phyloP scores from a whole-genome alignment of 2,329 filamentous ascomycete species.

The Zelopaecilomyces penicillatus region DNA sequence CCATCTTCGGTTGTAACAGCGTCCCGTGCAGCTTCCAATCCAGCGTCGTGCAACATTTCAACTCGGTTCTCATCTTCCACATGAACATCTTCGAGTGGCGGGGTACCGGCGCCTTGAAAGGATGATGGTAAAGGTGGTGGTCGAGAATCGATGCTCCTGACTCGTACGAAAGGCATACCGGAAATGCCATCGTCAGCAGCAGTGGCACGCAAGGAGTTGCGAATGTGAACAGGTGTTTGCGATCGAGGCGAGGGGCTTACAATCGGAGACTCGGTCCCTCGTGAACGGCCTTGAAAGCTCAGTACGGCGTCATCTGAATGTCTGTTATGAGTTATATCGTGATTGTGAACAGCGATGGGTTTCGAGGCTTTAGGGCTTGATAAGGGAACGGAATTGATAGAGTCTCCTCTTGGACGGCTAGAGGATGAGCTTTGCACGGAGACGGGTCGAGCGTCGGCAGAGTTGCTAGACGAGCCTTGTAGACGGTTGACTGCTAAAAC shows the following conservation, averaged over 20 bases:
- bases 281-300: slow-evolving; percentile 9
- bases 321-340: neutral
- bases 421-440: slow-evolving; percentile 3
- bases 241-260: slow-evolving; percentile 13
- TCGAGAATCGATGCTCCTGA: slow-evolving; percentile 27
- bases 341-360: neutral
- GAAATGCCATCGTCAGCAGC: slow-evolving; percentile 42
- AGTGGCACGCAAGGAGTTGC: slow-evolving; percentile 14
- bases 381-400: neutral
- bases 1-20: slow-evolving; percentile 4
- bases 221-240: slow-evolving; percentile 16
- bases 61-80: neutral
- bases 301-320: neutral
- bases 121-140: slow-evolving; percentile 5
- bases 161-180: slow-evolving; percentile 45
- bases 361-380: slow-evolving; percentile 1
- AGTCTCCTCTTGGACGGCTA: slow-evolving; percentile 1
- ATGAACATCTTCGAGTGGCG: neutral
- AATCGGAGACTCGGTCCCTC: slow-evolving; percentile 13
- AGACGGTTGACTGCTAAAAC: slow-evolving; percentile 25
- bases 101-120: slow-evolving; percentile 1
- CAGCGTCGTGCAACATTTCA: slow-evolving; percentile 6
- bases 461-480: slow-evolving; percentile 2
- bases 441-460: slow-evolving; percentile 1
- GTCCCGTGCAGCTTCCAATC: slow-evolving; percentile 5